These are phyloP conservation scores for Asterochloris erici DNA, from an alignment of 139 green algal species.

Conservation along the genomic window DNA sequence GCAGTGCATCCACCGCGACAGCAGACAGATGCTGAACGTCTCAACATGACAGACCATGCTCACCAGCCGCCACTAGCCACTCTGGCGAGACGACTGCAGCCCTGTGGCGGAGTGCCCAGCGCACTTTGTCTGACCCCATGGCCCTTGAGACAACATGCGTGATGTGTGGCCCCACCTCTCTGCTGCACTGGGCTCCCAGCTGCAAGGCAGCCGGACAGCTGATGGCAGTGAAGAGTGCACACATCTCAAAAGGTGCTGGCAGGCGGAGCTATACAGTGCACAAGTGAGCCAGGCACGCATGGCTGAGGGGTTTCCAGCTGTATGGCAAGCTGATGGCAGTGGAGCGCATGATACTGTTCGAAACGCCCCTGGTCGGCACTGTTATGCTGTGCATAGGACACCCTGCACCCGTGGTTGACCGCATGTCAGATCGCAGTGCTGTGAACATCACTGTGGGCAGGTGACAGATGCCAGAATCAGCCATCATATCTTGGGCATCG, in stretches of 20 bases:
- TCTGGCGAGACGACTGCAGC: no score
- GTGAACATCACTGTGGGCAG: background rate
- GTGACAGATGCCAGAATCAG: background rate
- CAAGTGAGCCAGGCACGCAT: background rate
- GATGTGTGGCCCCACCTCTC: slow-evolving; percentile 9
- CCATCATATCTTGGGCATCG: background rate
- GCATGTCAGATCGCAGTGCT: background rate
- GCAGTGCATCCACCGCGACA: no score
- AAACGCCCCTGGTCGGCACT: background rate
- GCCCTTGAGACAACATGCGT: slow-evolving; percentile 69
- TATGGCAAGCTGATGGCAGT: background rate
- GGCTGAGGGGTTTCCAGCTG: no score
- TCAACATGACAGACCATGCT: no score
- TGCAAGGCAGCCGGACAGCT: slow-evolving; percentile 20
- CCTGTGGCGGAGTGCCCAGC: slow-evolving; percentile 34
- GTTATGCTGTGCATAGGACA: background rate
- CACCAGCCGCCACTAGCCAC: no score
- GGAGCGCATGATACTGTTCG: background rate
- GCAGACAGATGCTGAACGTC: no score
- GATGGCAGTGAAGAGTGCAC: background rate
- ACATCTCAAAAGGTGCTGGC: background rate
- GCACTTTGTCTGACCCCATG: slow-evolving; percentile 42
- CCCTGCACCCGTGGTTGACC: background rate
- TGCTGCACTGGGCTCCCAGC: slow-evolving; percentile 64
- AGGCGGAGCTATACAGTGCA: background rate